A percentile compares a stretch with the other conserved stretches of the same genome.
Conservation (phyloP, 148 eudicot species). For the Rheum nobile region DNA sequence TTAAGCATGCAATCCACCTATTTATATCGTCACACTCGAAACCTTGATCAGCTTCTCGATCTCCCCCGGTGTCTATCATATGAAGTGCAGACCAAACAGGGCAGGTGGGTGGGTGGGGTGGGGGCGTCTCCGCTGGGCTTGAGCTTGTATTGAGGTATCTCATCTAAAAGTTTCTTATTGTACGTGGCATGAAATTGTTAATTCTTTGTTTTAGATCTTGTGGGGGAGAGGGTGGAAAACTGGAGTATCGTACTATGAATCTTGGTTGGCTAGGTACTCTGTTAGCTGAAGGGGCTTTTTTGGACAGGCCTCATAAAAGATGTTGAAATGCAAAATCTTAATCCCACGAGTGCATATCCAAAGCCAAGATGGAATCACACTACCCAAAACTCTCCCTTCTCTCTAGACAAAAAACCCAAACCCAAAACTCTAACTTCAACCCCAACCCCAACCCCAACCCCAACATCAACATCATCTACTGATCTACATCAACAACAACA, state of each 20-base stretch:
- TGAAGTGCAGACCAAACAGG: background rate
- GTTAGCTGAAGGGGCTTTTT: background rate
- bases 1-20: background rate
- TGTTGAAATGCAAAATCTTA: background rate
- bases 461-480: too few relatives aligned
- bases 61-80: background rate
- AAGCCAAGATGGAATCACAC: background rate
- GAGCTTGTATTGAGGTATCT: slow-evolving; percentile 1
- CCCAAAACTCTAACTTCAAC: too few relatives aligned
- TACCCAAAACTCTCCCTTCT: too few relatives aligned
- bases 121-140: background rate
- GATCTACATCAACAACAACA: too few relatives aligned
- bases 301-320: background rate
- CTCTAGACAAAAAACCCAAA: too few relatives aligned
- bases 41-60: slow-evolving; percentile 1
- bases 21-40: background rate
- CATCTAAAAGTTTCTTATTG: background rate
- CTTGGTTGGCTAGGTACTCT: background rate
- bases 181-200: background rate
- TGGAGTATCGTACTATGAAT: background rate
- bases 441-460: too few relatives aligned
- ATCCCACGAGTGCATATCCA: background rate
- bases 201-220: background rate
- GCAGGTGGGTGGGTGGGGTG: background rate
- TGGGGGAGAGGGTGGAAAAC: background rate